Percentiles rank a stretch among this genome's conserved stretches.
These are phyloP conservation scores for Amaranthus hypochondriacus DNA, from an alignment of 148 eudicot genomes.

Conservation along the genomic window DNA sequence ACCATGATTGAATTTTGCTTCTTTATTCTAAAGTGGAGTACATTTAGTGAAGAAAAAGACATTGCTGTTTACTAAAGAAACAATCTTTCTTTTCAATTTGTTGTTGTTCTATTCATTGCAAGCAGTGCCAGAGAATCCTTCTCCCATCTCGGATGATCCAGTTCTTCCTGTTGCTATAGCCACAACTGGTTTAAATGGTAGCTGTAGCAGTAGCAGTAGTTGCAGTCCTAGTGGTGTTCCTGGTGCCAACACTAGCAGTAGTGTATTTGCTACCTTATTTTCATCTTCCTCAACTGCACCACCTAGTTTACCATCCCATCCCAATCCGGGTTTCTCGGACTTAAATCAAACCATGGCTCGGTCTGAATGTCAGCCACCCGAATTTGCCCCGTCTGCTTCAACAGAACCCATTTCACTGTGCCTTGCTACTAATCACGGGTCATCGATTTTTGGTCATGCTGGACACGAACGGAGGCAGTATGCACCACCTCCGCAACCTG, in stretches of 20 bases:
- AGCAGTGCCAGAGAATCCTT: conserved; percentile 40
- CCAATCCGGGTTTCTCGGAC: conserved; percentile 51
- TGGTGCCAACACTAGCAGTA: conserved; percentile 47
- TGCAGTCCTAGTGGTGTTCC: conserved; percentile 34
- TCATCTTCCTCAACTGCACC: conserved; percentile 61
- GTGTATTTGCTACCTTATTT: conserved; percentile 79
- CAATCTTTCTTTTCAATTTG: conserved; percentile 13
- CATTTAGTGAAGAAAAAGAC: conserved; percentile 19
- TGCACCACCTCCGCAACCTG: conserved; percentile 66
- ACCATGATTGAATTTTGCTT: conserved; percentile 36
- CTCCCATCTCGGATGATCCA: conserved; percentile 36
- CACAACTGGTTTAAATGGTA: conserved; percentile 30
- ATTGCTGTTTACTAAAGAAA: conserved; percentile 19
- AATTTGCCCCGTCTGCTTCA: conserved; percentile 39
- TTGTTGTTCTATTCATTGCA: conserved; percentile 23
- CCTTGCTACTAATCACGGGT: conserved; percentile 66
- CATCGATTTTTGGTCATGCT: conserved; percentile 63
- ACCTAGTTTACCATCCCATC: conserved; percentile 39
- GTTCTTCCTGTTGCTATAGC: conserved; percentile 12
- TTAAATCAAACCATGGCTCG: conserved; percentile 47
- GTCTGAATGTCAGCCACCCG: conserved; percentile 36
- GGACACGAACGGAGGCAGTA: conserved; percentile 63
- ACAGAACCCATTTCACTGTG: conserved; percentile 66
- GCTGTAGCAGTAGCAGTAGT: conserved; percentile 46
- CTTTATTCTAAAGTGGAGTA: conserved; percentile 18